Percentiles rank a stretch among this genome's conserved stretches.
These are phyloP conservation scores for Trichoderma aggressivum DNA, from an alignment of 2,329 filamentous ascomycete genomes.

Conservation along the genomic window DNA sequence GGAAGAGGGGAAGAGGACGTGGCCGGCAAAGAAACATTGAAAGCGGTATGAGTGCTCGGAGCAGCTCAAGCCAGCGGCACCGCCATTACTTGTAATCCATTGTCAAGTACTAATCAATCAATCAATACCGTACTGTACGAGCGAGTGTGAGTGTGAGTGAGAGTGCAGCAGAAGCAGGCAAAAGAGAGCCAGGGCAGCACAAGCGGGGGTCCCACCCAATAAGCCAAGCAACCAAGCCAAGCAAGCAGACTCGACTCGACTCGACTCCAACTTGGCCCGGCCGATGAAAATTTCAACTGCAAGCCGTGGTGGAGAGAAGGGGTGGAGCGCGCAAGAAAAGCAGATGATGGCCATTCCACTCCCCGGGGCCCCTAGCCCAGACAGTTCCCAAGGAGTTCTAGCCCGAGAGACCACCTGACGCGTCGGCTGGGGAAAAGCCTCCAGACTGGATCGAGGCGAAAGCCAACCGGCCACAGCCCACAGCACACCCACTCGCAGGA, in stretches of 20 bases:
- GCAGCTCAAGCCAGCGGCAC: background rate
- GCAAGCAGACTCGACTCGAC: too few relatives aligned
- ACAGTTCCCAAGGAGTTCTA: background rate
- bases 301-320: constrained; percentile 13
- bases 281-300: constrained; percentile 14
- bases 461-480: constrained; percentile 10
- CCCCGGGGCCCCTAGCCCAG: constrained; percentile 16
- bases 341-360: constrained; percentile 3
- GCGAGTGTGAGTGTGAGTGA: background rate
- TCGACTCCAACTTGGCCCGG: background rate
- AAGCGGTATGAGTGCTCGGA: background rate
- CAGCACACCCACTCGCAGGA: constrained; percentile 6
- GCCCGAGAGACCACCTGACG: constrained; percentile 19
- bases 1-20: background rate
- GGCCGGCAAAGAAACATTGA: background rate
- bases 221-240: background rate
- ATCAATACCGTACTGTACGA: background rate
- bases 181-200: background rate
- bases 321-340: constrained; percentile 1
- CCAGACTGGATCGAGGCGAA: constrained; percentile 11
- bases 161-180: background rate
- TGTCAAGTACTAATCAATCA: too few relatives aligned
- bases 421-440: constrained; percentile 14
- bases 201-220: background rate
- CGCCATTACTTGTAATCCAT: background rate